Evolutionary conservation across 2,329 filamentous ascomycete genomes (phyloP), one percentile per base, ranked within the genome.

Genomic region (Bipolaris sorokiniana): DNA sequence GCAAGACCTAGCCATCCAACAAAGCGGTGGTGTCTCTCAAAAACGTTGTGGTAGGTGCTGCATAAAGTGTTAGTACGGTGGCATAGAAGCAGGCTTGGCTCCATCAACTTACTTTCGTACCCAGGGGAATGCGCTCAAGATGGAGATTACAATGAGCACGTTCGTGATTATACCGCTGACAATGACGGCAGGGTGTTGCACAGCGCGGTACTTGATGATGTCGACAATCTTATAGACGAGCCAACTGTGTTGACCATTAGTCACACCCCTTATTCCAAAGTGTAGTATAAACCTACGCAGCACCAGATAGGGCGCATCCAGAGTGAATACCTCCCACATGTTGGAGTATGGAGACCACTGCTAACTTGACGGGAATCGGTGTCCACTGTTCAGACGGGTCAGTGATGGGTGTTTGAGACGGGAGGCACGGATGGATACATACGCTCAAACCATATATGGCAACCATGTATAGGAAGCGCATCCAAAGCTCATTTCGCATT

Each of bases 1-100:
- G 72, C 72, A 20, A 75, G 70, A 41, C 72, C 72, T 13, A 75
- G 54, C 72, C 72, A 75, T 44, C 72, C 72, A 47, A 75, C 61
- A 49, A 75, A 75, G 1, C 72, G 65, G 55, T 75, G 72, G 42
- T 74, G 70, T 54, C 69, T 74, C 47, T 75, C 72, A 42, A 75
- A 75, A 1, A 70, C 69, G 50, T 75, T 75, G 26, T 75, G 72
- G 48, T 74, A 71, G 11, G 70, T 73, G 54, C 72, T 74, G 48
- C 20, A 9, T 7, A 9, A 28, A 16, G 3, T 1, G 52, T 73
- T 58, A 72, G 62, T 57, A 36, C 49, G 56, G 40, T 40, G 7
- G 18, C 10, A 44, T 15, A 22, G 36, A 53, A 5, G 6, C 20
- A 9, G 13, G 11, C n/a, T 23, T n/a, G n/a, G 28, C 31, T 23